phyloP scores from a whole-genome alignment of 176 grass and related monocot genomes.

The Raddia guianensis region DNA sequence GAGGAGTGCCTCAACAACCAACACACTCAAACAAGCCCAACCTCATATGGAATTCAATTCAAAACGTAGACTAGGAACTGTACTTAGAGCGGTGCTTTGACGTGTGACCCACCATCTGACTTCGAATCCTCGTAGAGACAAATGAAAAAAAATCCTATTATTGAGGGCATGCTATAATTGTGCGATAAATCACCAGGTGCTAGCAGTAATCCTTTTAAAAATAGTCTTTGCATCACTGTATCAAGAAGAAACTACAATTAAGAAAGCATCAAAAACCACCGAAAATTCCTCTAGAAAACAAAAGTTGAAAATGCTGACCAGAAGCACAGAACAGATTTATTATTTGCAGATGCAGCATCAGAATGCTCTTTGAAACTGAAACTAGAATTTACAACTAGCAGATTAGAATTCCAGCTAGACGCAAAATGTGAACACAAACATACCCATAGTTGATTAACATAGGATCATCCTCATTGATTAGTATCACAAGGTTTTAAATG shows the following conservation, averaged over 20 bases:
- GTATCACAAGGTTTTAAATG: conserved; percentile 28
- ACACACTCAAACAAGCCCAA: too few relatives aligned
- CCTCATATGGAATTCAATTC: too few relatives aligned
- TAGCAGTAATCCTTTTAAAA: too few relatives aligned
- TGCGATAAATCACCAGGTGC: too few relatives aligned
- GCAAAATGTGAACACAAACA: neutral
- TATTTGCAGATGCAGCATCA: neutral
- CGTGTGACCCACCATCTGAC: too few relatives aligned
- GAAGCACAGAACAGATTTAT: neutral
- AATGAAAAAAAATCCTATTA: too few relatives aligned
- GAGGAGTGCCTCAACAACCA: too few relatives aligned
- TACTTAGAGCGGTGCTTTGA: too few relatives aligned
- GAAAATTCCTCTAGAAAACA: neutral
- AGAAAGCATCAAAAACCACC: neutral
- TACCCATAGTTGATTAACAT: conserved; percentile 14
- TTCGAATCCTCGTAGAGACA: too few relatives aligned
- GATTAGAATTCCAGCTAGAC: conserved; percentile 19
- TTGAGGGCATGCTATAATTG: too few relatives aligned
- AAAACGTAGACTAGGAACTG: too few relatives aligned
- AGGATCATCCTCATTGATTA: conserved; percentile 13
- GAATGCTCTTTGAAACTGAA: neutral
- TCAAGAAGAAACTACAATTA: neutral
- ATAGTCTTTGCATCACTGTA: neutral
- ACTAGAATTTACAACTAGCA: neutral
- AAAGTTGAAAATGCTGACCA: neutral